phyloP scores from a whole-genome alignment of 2,329 filamentous ascomycete genomes.

The Botryotinia globosa region DNA sequence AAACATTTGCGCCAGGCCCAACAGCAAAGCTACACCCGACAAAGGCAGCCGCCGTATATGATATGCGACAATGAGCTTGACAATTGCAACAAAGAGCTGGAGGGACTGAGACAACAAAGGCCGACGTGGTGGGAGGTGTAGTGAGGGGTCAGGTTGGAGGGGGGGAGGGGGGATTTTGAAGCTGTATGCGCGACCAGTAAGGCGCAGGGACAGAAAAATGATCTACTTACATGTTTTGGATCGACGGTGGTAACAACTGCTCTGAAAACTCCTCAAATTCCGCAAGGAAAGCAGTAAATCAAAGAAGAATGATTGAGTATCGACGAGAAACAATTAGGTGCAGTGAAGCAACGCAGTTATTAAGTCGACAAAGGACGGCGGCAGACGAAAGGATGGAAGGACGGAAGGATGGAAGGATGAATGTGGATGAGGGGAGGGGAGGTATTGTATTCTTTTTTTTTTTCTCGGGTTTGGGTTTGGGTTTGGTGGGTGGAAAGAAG shows the following conservation, averaged over 20 bases:
- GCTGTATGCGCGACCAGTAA: slow-evolving; percentile 32
- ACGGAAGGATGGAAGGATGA: slow-evolving; percentile 5
- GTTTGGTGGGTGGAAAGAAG: not conserved
- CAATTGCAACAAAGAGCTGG: slow-evolving; percentile 17
- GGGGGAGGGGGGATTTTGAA: slow-evolving; percentile 32
- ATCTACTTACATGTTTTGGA: slow-evolving; percentile 34
- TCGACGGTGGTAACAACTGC: slow-evolving; percentile 35
- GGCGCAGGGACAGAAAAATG: slow-evolving; percentile 33
- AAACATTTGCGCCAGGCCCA: slow-evolving; percentile 34
- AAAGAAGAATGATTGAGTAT: slow-evolving; percentile 39
- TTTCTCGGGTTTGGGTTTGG: no score
- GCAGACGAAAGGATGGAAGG: slow-evolving; percentile 24
- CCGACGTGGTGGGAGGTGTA: slow-evolving; percentile 23
- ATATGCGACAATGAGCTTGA: slow-evolving; percentile 26
- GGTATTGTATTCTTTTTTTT: not conserved
- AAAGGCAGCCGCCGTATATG: slow-evolving; percentile 26
- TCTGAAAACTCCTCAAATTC: slow-evolving; percentile 31
- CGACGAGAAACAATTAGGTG: slow-evolving; percentile 39
- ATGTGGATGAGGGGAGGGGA: slow-evolving; percentile 20
- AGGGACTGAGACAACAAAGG: slow-evolving; percentile 19
- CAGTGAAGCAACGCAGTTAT: slow-evolving; percentile 33
- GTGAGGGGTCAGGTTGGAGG: slow-evolving; percentile 25
- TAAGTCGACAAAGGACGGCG: slow-evolving; percentile 27
- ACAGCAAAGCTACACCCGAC: slow-evolving; percentile 24
- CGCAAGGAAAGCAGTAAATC: slow-evolving; percentile 37